phyloP scores from a whole-genome alignment of 2,329 filamentous ascomycete species.

The Alternaria alternata region DNA sequence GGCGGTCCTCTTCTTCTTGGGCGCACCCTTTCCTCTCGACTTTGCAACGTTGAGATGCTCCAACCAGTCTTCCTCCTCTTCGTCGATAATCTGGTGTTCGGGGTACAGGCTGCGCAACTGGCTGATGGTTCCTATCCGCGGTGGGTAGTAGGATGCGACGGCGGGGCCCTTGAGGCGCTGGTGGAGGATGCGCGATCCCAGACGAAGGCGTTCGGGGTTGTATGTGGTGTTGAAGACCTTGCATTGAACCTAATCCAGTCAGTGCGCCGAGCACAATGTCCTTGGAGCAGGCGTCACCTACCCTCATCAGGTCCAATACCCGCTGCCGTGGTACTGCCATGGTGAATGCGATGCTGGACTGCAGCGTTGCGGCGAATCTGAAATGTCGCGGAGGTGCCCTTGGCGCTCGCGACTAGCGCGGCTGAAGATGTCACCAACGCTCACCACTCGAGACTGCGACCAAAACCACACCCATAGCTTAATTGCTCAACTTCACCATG shows the following conservation, averaged over 20 bases:
- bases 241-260: slow-evolving; percentile 75
- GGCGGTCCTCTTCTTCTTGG: slow-evolving; percentile 83
- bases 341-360: slow-evolving; percentile 7
- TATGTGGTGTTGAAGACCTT: slow-evolving; percentile 89
- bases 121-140: slow-evolving; percentile 72
- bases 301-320: slow-evolving; percentile 79
- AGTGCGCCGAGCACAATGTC: neutral
- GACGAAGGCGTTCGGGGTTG: slow-evolving; percentile 82
- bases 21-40: slow-evolving; percentile 80
- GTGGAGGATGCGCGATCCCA: slow-evolving; percentile 91
- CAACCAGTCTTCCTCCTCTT: slow-evolving; percentile 79
- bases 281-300: slow-evolving; percentile 45
- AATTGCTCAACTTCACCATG: slow-evolving; percentile 16
- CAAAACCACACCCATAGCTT: neutral
- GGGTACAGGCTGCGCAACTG: slow-evolving; percentile 77
- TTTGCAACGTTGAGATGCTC: slow-evolving; percentile 66
- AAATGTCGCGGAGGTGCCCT: slow-evolving; percentile 23
- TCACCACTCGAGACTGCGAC: neutral
- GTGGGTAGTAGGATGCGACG: slow-evolving; percentile 88
- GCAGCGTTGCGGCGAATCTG: slow-evolving; percentile 21
- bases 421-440: neutral
- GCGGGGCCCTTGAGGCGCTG: slow-evolving; percentile 86
- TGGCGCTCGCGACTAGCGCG: slow-evolving; percentile 22
- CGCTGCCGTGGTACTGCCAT: slow-evolving; percentile 64
- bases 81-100: slow-evolving; percentile 73